Evolutionary conservation across 1,284 basidiomycete species (phyloP).

Genomic region (Cutaneotrichosporon cutaneum): DNA sequence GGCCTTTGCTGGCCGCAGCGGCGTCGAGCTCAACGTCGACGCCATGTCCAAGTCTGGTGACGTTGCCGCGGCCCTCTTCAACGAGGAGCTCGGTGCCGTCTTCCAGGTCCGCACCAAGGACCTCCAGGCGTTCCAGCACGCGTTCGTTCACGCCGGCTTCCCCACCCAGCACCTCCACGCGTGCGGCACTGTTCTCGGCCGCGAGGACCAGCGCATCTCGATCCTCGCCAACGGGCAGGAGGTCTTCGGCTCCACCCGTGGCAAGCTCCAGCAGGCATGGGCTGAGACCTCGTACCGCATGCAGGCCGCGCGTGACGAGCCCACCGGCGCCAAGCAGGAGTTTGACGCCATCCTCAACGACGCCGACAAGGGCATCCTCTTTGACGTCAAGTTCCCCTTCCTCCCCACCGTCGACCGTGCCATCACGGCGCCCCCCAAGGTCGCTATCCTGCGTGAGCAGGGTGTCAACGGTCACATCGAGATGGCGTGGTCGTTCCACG

Average conservation of each 20-base stretch:
- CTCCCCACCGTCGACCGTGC: constrained; percentile 51
- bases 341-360: constrained; percentile 71
- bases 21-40: constrained; percentile 58
- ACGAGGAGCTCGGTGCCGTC: constrained; percentile 93
- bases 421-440: constrained; percentile 66
- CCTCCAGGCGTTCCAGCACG: constrained; percentile 61
- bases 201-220: constrained; percentile 63
- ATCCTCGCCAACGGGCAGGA: constrained; percentile 60
- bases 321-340: constrained; percentile 74
- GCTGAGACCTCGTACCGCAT: constrained; percentile 91
- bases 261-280: constrained; percentile 79
- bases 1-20: constrained; percentile 87
- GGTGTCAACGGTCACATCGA: constrained; percentile 98
- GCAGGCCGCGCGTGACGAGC: constrained; percentile 86
- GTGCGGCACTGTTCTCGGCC: constrained; percentile 66
- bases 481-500: constrained; percentile 96
- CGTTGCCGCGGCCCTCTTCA: constrained; percentile 75
- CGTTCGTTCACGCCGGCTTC: constrained; percentile 70
- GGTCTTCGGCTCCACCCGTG: constrained; percentile 68
- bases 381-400: constrained; percentile 66
- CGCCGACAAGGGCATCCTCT: constrained; percentile 69
- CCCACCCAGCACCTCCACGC: constrained; percentile 69
- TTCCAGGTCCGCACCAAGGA: constrained; percentile 74
- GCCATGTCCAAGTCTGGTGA: constrained; percentile 56
- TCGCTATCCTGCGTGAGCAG: constrained; percentile 95